Evolutionary conservation across 345 rosid genomes (phyloP), one percentile per base, ranked within the genome.

Genomic region (Pistacia atlantica): DNA sequence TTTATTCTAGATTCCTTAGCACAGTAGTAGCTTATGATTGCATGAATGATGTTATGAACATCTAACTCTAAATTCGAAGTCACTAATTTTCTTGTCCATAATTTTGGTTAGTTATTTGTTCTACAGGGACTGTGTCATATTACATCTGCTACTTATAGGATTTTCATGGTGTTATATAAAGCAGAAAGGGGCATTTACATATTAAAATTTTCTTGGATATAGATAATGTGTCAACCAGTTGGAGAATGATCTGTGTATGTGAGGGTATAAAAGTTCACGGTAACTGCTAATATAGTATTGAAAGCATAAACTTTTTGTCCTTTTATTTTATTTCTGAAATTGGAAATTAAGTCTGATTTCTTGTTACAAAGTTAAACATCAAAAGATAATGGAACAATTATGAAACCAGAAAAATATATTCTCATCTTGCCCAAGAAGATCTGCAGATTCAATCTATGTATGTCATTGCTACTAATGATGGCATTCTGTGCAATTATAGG

Each of bases 321-420:
- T 28, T 63, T 33, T 63, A 63, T 63, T 63, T 35, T 63, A 33
- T 33, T 63, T 61, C 38, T 63, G 67, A 33, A 63, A 33, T 14
- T 31, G 16, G 7, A 63, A 31, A 6, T 33, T 35, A 14, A 63
- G 11, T n/a, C 20, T 4, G 20, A 20, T 14, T 63, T 63, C 38
- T 33, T 11, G 5, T 16, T 31, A 63, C 8, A 13, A 33, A 17
- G 28, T 18, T 18, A 54, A 17, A 2, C 61, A 66, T 3, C 42
- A 13, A 55, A 54, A 33, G 46, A 70, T 55, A 33, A 37, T 17
- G 73, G 33, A 55, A 10, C 28, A 5, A 68, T 65, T 3, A 64
- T 49, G 11, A 33, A 71, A 54, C 35, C 10, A 20, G 38, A 65
- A 67, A 59, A 25, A 67, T 54, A 35, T 14, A 17, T 16, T 69